Conservation (phyloP, 441 rosid genomes). For the Populus hybrid region DNA sequence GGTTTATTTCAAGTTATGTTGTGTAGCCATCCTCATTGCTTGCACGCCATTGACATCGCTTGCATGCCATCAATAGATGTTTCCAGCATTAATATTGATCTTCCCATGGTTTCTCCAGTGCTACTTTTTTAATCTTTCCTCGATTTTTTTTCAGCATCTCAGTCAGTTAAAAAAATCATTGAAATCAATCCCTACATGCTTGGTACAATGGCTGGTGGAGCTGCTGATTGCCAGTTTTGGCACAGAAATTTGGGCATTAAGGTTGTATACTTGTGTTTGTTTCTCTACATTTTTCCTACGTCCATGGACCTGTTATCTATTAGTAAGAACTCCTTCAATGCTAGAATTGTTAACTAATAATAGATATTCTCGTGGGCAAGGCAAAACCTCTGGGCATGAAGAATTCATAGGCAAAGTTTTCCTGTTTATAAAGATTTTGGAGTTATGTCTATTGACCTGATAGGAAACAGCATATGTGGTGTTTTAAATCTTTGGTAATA, state of each 20-base stretch:
- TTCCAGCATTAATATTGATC: background rate
- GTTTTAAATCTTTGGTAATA: background rate
- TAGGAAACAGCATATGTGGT: background rate
- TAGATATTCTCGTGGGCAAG: background rate
- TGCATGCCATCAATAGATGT: background rate
- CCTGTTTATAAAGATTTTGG: background rate
- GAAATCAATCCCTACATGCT: slow-evolving; percentile 99
- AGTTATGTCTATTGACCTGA: background rate
- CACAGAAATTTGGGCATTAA: slow-evolving; percentile 96
- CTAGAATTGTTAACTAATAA: background rate
- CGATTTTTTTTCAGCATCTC: slow-evolving; percentile 60
- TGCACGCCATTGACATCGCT: background rate
- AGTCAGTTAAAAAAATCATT: slow-evolving; percentile 95
- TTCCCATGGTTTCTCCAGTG: background rate
- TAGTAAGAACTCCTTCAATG: background rate
- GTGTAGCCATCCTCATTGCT: background rate
- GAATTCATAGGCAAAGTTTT: background rate
- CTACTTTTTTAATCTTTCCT: background rate
- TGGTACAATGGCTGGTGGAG: slow-evolving; percentile 99
- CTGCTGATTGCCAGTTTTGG: slow-evolving; percentile 99
- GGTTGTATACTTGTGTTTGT: slow-evolving; percentile 36
- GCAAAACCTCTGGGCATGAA: background rate
- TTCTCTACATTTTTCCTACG: background rate
- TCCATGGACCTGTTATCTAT: background rate
- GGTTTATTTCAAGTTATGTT: background rate